Conservation (phyloP, 139 green algal genomes). For the Coelastrella sp. region DNA sequence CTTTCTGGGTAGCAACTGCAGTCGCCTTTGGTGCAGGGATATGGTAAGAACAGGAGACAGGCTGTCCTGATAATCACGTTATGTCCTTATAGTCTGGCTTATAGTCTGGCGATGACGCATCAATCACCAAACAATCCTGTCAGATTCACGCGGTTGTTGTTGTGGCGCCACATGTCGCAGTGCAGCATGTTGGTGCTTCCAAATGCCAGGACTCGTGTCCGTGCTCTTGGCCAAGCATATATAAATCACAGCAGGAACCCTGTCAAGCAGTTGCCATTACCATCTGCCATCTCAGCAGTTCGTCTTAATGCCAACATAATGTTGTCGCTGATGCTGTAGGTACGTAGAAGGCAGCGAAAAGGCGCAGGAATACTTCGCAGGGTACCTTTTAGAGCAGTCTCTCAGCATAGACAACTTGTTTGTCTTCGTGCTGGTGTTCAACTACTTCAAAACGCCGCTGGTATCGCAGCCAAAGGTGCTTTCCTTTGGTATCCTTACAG, state of each 20-base stretch:
- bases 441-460: conserved; percentile 87
- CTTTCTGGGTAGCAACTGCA: conserved; percentile 72
- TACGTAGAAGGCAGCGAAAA: conserved; percentile 67
- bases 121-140: too few relatives aligned
- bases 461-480: conserved; percentile 90
- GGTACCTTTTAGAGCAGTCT: conserved; percentile 97
- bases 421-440: conserved; percentile 98
- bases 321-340: background rate
- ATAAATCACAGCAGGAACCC: too few relatives aligned
- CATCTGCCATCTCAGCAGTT: too few relatives aligned
- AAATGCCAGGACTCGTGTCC: too few relatives aligned
- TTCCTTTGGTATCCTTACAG: conserved; percentile 90
- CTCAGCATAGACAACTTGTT: conserved; percentile 99
- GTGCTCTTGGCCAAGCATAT: too few relatives aligned
- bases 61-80: too few relatives aligned
- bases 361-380: conserved; percentile 89
- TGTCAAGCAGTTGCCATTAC: too few relatives aligned
- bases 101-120: too few relatives aligned
- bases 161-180: too few relatives aligned
- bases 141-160: too few relatives aligned
- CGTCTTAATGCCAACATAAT: background rate
- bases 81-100: too few relatives aligned
- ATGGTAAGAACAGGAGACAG: conserved; percentile 58
- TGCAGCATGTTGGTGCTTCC: too few relatives aligned
- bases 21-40: conserved; percentile 81